Conservation (phyloP, 1,284 basidiomycete genomes). For the Cerioporus squamosus region DNA sequence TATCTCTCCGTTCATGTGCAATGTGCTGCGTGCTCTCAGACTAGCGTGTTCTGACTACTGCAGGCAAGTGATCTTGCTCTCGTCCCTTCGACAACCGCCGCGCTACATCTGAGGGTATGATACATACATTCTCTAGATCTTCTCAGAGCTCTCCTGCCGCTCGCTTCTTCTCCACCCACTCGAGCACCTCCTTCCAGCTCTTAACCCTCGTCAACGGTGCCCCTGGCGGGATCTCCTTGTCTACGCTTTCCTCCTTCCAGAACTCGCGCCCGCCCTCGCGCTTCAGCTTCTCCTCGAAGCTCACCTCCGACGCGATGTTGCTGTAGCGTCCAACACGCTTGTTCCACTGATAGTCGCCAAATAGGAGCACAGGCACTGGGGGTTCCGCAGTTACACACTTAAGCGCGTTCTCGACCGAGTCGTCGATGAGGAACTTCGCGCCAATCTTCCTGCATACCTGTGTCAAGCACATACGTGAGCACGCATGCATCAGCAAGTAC, state of each 20-base stretch:
- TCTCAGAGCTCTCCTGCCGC: slow-evolving; percentile 32
- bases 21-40: too few relatives aligned
- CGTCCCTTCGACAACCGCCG: too few relatives aligned
- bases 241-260: slow-evolving; percentile 55
- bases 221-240: slow-evolving; percentile 44
- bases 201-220: slow-evolving; percentile 52
- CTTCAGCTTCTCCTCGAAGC: slow-evolving; percentile 60
- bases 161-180: slow-evolving; percentile 46
- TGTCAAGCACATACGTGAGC: neutral
- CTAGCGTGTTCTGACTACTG: too few relatives aligned
- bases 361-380: slow-evolving; percentile 65
- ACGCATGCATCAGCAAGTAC: too few relatives aligned
- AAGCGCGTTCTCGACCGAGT: slow-evolving; percentile 78
- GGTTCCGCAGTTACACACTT: slow-evolving; percentile 50
- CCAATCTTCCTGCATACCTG: slow-evolving; percentile 68
- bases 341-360: slow-evolving; percentile 83
- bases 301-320: slow-evolving; percentile 56
- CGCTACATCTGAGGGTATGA: too few relatives aligned
- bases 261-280: slow-evolving; percentile 54
- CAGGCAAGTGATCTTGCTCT: too few relatives aligned
- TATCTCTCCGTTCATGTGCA: neutral
- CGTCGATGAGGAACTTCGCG: slow-evolving; percentile 75
- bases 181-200: slow-evolving; percentile 60
- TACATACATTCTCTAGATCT: too few relatives aligned
- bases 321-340: slow-evolving; percentile 48